Evolutionary conservation across 2,329 filamentous ascomycete genomes (phyloP).

Genomic region (Pezicula carpinea): DNA sequence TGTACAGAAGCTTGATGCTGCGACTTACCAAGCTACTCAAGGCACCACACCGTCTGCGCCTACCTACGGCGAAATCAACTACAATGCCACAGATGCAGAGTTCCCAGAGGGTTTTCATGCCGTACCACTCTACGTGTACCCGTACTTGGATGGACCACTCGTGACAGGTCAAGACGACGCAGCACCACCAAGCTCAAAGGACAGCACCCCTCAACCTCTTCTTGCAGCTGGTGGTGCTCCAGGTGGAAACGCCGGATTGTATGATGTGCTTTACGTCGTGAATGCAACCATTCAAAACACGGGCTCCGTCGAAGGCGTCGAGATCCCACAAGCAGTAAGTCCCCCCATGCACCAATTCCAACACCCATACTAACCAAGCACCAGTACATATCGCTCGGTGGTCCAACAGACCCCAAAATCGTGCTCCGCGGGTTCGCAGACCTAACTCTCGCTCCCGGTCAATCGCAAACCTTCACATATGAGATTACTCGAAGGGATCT

Average conservation of each 20-base stretch:
- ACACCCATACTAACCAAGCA: conserved; percentile 38
- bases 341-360: conserved; percentile 4
- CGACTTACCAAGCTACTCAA: conserved; percentile 41
- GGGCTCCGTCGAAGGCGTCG: conserved; percentile 47
- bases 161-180: conserved; percentile 15
- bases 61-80: conserved; percentile 57
- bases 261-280: conserved; percentile 49
- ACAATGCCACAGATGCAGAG: conserved; percentile 55
- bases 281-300: conserved; percentile 51
- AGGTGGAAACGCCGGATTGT: conserved; percentile 49
- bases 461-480: conserved; percentile 60
- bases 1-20: conserved; percentile 22
- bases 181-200: conserved; percentile 34
- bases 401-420: conserved; percentile 61
- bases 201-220: conserved; percentile 40
- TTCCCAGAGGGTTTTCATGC: conserved; percentile 53
- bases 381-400: conserved; percentile 75
- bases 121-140: conserved; percentile 47
- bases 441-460: conserved; percentile 62
- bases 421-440: conserved; percentile 80
- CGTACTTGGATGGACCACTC: conserved; percentile 45
- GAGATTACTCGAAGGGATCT: conserved; percentile 76
- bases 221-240: conserved; percentile 43
- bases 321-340: conserved; percentile 48
- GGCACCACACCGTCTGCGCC: conserved; percentile 62